A percentile compares a stretch with the other conserved stretches of the same genome.
phyloP scores from a whole-genome alignment of 2,329 filamentous ascomycete genomes.

The Paraphaeosphaeria sporulosa region DNA sequence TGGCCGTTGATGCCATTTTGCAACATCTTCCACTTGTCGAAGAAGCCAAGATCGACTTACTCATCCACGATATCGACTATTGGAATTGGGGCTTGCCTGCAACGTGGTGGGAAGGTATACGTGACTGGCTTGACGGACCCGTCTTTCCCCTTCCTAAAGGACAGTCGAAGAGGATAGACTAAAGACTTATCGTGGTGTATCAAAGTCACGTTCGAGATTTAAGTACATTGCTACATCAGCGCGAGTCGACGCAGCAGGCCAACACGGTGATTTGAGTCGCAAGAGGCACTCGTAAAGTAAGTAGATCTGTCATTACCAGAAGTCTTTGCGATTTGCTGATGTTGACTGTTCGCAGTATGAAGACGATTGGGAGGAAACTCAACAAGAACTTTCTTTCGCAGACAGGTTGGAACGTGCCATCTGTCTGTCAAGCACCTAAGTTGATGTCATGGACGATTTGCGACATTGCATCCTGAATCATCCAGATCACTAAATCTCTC shows the following conservation, averaged over 20 bases:
- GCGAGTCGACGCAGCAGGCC: conserved; percentile 25
- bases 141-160: conserved; percentile 14
- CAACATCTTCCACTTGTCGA: conserved; percentile 34
- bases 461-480: no score
- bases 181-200: conserved; percentile 25
- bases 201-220: conserved; percentile 7
- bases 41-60: conserved; percentile 32
- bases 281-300: conserved; percentile 15
- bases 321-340: neutral
- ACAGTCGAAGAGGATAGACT: conserved; percentile 27
- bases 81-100: conserved; percentile 40
- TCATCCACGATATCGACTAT: conserved; percentile 30
- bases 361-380: conserved; percentile 4
- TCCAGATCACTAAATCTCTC: no score
- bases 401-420: conserved; percentile 2
- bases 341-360: conserved; percentile 2
- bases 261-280: neutral
- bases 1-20: conserved; percentile 31
- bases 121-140: conserved; percentile 36
- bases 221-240: conserved; percentile 31
- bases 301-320: neutral
- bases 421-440: neutral
- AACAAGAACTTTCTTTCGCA: neutral
- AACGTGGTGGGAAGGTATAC: conserved; percentile 31
- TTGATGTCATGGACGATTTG: neutral